A percentile compares a stretch with the other conserved stretches of the same genome.
Conservation (phyloP, 1,139 yeast genomes). For the Pichia sp. region DNA sequence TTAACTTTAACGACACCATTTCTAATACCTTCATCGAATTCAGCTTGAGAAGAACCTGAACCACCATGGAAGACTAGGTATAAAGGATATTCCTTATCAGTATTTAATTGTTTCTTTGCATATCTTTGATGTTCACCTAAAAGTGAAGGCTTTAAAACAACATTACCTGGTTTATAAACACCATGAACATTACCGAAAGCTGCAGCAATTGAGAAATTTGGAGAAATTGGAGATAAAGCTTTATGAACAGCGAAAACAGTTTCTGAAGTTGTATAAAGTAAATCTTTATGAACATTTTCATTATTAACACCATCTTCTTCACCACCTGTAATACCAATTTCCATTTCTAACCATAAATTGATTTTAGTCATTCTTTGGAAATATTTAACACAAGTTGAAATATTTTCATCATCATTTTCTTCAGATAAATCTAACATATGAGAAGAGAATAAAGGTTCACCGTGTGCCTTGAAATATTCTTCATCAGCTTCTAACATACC, state of each 20-base stretch:
- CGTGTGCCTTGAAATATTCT: constrained; percentile 75
- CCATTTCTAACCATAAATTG: constrained; percentile 99
- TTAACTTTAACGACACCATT: constrained; percentile 98
- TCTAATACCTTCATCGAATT: constrained; percentile 84
- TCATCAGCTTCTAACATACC: constrained; percentile 98
- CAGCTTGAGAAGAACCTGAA: constrained; percentile 91
- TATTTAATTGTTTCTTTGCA: constrained; percentile 56
- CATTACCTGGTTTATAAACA: constrained; percentile 99
- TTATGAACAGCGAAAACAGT: constrained; percentile 87
- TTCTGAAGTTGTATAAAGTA: constrained; percentile 92
- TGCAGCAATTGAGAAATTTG: constrained; percentile 99
- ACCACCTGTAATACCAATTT: constrained; percentile 99
- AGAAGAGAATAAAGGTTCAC: constrained; percentile 95
- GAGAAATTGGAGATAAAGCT: constrained; percentile 86
- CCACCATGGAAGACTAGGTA: constrained; percentile 99
- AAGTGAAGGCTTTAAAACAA: constrained; percentile 84
- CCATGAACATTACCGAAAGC: constrained; percentile 99
- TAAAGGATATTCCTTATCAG: constrained; percentile 63
- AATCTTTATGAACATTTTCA: constrained; percentile 81
- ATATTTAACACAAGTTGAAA: constrained; percentile 89
- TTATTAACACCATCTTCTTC: constrained; percentile 99
- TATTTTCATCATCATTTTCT: constrained; percentile 94
- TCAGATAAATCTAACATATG: constrained; percentile 99
- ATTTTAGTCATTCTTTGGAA: constrained; percentile 90
- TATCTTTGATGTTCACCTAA: constrained; percentile 93